Evolutionary conservation across 768 basidiomycete genomes (phyloP), one percentile per base, ranked within the genome.

Genomic region (Rhodotorula sphaerocarpa): DNA sequence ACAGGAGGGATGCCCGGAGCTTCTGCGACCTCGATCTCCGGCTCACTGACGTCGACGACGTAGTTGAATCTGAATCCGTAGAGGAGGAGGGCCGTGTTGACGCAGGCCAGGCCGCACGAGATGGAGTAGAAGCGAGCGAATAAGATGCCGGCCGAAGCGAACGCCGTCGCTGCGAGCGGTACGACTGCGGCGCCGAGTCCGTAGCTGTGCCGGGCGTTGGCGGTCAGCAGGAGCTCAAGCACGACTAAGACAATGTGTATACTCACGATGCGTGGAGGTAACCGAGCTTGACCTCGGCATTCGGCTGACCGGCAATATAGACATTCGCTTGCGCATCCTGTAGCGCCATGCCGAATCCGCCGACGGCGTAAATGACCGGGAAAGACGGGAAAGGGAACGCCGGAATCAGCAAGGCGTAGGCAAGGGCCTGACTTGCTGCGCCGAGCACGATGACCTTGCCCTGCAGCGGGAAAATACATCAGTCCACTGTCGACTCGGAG

Each of bases 281-380:
- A 10, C 52, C 53, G 1, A 66, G 50, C 57, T 62, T 61, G 16
- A 43, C 39, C 16, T 69, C 63, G 1, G 60, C 27, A 27, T 57
- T 54, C 0, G 63, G 63, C 0, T 63, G 50, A 0, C 39, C 30
- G 2, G 63, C 63, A 34, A 69, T 45, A 55, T 41, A 69, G 9
- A 51, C 50, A 46, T 69, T 69, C 11, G 63, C 60, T n/a, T 34
- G n/a, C 0, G 61, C 53, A 36, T 65, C 67, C 15, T 69, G 67
- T 0, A 62, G 34, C 0, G 62, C 59, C 43, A 68, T 50, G 7
- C 66, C 66, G 10, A 54, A n/a, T n/a, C 67, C 67, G 12, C 50
- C 36, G 34, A 65, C 5, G 20, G 55, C 57, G 39, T 63, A 65
- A 33, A 53, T 15, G 30, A 58, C 30, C 5, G 67, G 67, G 25